These are phyloP conservation scores for Diutina ranongensis DNA, from an alignment of 1,139 yeast species.

Conservation along the genomic window DNA sequence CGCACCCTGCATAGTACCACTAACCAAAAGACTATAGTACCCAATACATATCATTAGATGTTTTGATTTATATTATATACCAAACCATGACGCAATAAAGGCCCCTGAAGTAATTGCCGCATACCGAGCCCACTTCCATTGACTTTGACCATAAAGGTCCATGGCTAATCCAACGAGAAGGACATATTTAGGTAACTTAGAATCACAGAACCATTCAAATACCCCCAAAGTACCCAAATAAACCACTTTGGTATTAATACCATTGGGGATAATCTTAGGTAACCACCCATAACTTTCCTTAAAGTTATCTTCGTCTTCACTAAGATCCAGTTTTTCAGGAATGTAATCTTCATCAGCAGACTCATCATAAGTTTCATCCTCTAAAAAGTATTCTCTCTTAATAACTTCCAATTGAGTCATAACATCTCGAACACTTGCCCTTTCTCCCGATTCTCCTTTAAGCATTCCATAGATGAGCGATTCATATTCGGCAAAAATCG, in stretches of 20 bases:
- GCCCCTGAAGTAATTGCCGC: not conserved
- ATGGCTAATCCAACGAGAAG: not conserved
- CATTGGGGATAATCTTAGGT: not conserved
- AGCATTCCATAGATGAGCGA: conserved; percentile 21
- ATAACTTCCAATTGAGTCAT: conserved; percentile 14
- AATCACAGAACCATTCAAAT: not conserved
- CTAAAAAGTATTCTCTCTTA: conserved; percentile 11
- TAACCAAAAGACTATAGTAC: too few relatives aligned
- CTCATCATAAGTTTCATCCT: not conserved
- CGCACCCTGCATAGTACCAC: not conserved
- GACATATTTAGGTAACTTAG: not conserved
- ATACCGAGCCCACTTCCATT: not conserved
- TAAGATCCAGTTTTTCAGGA: not conserved
- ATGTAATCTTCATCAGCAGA: not conserved
- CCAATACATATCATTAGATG: too few relatives aligned
- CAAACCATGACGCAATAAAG: not conserved
- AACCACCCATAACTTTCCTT: not conserved
- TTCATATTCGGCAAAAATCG: conserved; percentile 13
- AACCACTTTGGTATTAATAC: not conserved
- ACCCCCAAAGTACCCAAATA: not conserved
- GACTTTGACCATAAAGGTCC: not conserved
- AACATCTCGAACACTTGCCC: conserved; percentile 13
- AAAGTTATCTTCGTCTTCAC: not conserved
- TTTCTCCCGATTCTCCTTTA: conserved; percentile 15
- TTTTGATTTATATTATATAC: too few relatives aligned